A percentile compares a stretch with the other conserved stretches of the same genome.
Conservation (phyloP, 2,329 filamentous ascomycete species). For the Pyricularia sp. region DNA sequence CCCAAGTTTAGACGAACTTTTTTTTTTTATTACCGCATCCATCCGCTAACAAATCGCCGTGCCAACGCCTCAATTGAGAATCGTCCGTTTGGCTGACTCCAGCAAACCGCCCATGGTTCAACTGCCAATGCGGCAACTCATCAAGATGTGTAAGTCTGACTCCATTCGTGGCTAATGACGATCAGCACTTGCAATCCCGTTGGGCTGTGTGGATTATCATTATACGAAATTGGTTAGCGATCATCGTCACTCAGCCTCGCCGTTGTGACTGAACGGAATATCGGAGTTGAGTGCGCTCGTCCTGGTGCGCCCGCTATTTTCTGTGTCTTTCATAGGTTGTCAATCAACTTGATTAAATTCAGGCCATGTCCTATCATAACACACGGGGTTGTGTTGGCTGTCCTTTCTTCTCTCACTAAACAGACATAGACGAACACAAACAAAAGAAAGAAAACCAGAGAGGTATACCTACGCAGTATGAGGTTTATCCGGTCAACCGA, state of each 20-base stretch:
- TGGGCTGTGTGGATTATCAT: not conserved
- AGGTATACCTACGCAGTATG: not conserved
- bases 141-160: not conserved
- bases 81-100: not conserved
- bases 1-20: not conserved
- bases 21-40: too few species aligned
- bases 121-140: not conserved
- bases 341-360: not conserved
- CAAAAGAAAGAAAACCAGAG: not conserved
- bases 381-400: not conserved
- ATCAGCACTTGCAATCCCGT: not conserved
- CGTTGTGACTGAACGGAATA: not conserved
- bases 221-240: not conserved
- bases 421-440: not conserved
- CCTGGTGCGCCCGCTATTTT: not conserved
- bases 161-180: not conserved
- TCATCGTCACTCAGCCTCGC: not conserved
- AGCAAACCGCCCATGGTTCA: not conserved
- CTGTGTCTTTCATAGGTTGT: not conserved
- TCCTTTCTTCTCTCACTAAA: not conserved
- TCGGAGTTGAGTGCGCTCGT: not conserved
- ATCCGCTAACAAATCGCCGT: too few species aligned
- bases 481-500: not conserved
- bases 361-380: not conserved
- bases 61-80: not conserved